Evolutionary conservation across 179 eudicot species (phyloP).

Genomic region (Camellia oleifera): DNA sequence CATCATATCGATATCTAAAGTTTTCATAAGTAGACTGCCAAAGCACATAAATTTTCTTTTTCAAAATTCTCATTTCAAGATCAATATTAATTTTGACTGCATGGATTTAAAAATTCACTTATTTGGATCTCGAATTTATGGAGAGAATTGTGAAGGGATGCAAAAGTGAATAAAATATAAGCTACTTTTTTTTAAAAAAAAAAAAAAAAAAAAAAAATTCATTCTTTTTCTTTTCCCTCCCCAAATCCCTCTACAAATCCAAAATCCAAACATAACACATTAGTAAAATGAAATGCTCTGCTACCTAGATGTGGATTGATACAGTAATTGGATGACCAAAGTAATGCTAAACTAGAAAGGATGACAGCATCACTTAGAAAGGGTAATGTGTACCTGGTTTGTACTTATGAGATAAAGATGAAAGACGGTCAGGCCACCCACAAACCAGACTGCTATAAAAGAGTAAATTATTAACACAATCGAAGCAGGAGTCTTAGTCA

Average conservation of each 20-base stretch:
- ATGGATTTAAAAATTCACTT: neutral
- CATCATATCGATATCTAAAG: constrained; percentile 70
- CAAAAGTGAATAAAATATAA: too few species aligned
- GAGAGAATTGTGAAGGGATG: too few species aligned
- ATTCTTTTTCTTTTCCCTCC: too few species aligned
- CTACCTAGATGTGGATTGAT: neutral
- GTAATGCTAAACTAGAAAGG: neutral
- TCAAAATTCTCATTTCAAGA: neutral
- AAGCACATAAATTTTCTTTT: constrained; percentile 11
- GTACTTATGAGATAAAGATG: constrained; percentile 55
- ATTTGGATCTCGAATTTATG: too few species aligned
- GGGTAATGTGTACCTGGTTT: constrained; percentile 35
- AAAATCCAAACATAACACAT: too few species aligned
- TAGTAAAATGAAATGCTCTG: neutral
- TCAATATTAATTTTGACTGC: neutral
- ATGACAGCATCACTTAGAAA: neutral
- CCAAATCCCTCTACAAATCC: too few species aligned
- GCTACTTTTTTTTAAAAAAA: too few species aligned
- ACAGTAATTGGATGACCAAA: neutral
- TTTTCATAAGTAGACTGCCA: constrained; percentile 89
- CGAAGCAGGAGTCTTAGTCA: constrained; percentile 48
- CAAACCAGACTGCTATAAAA: constrained; percentile 49
- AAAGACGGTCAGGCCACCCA: constrained; percentile 52
- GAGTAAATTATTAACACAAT: constrained; percentile 38
- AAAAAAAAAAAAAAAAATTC: too few species aligned